A percentile compares a stretch with the other conserved stretches of the same genome.
These are phyloP conservation scores for Xerocomellus chrysenteron DNA, from an alignment of 768 basidiomycete genomes.

Conservation along the genomic window DNA sequence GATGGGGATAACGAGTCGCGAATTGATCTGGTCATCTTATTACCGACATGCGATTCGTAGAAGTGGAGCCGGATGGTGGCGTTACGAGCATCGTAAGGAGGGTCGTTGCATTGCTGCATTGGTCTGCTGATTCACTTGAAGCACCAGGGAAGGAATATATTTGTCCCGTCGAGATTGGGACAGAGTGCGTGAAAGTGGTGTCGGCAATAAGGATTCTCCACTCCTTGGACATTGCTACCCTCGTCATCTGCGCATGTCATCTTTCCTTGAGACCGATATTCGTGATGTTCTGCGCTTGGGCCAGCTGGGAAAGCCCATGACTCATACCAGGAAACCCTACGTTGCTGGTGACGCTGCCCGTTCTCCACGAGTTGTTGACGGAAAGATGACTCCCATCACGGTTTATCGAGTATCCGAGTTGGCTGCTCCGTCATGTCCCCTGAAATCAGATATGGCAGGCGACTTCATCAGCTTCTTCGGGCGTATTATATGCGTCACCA, in stretches of 20 bases:
- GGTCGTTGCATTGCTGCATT: conserved; percentile 2
- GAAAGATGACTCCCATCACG: conserved; percentile 69
- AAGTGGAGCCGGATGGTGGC: conserved; percentile 27
- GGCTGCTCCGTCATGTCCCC: conserved; percentile 86
- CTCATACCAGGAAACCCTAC: not conserved
- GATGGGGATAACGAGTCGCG: conserved; percentile 48
- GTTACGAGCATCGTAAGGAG: conserved; percentile 22
- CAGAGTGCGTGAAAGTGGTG: conserved; percentile 46
- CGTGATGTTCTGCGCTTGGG: conserved; percentile 19
- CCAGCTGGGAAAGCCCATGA: conserved; percentile 10
- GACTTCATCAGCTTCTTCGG: conserved; percentile 64
- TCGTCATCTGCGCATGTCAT: conserved; percentile 27
- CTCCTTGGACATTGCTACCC: conserved; percentile 48
- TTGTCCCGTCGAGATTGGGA: conserved; percentile 46
- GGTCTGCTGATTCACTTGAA: conserved; percentile 12
- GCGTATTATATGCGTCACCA: conserved; percentile 49
- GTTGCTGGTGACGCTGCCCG: not conserved
- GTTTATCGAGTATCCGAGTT: conserved; percentile 74
- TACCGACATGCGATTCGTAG: conserved; percentile 13
- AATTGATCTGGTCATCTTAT: conserved; percentile 31
- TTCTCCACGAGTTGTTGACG: conserved; percentile 42
- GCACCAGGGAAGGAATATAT: no score
- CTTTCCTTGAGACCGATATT: conserved; percentile 22
- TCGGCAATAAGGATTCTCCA: conserved; percentile 50
- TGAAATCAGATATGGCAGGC: conserved; percentile 95